Evolutionary conservation across 2,329 filamentous ascomycete genomes (phyloP), one percentile per base, ranked within the genome.

Genomic region (Aspergillus versicolor): DNA sequence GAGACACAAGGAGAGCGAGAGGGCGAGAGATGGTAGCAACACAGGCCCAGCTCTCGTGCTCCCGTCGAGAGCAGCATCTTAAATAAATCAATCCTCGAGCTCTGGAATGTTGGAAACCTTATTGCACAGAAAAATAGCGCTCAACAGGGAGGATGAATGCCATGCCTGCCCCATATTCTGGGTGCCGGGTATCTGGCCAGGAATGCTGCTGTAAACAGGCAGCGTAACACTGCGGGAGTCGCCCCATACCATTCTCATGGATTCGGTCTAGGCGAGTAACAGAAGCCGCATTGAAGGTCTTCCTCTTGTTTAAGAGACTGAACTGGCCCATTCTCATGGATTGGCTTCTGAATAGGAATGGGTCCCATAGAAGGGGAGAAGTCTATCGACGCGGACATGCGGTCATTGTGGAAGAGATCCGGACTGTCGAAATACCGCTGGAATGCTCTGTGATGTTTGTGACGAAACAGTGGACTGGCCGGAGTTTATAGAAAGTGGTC

Each of bases 41-140:
- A 24, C 24, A 17, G 22, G 22, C 7, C 27, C 34, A 3, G n/a
- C 22, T 6, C 30, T 21, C 12, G 37, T 11, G n/a, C 22, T 6
- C 30, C n/a, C 12, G 37, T 17, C 7, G 17, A 37, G 6, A 42
- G 15, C 34, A 13, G 6, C 12, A 37, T 15, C 38, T 55, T 55
- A 55, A 55, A 48, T 55, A 55, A 55, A 48, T 7, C n/a, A 30
- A 8, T 27, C 15, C 11, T 32, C 4, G 19, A 17, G 15, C 27
- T 32, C 27, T 50, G 55, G 55, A 12, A 57, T 57, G 55, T 46
- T 22, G 3, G 7, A 57, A 48, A 45, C 30, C 30, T 54, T 52
- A 27, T 44, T 15, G 5, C 24, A 15, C 30, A 21, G 19, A n/a
- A 42, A 54, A 54, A 19, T 38, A 27, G 27, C 7, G 15, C 38